Evolutionary conservation across 352 stramenopile genomes (phyloP).

Genomic region (Ochromonadaceae sp.): DNA sequence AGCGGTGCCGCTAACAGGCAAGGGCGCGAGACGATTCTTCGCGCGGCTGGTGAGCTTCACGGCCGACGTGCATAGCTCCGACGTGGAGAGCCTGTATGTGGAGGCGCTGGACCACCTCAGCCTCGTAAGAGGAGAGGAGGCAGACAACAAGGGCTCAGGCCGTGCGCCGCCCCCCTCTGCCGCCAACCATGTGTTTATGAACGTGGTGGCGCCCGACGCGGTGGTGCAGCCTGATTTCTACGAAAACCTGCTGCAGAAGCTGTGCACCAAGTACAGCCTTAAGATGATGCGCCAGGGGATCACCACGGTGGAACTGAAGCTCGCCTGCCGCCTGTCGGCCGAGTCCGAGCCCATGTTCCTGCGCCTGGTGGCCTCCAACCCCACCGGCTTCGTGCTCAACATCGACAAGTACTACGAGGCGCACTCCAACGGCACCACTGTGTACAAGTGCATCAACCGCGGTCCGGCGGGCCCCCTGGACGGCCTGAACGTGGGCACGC

Average conservation of each 20-base stretch:
- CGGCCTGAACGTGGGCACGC: constrained; percentile 74
- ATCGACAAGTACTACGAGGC: constrained; percentile 94
- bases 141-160: constrained; percentile 39
- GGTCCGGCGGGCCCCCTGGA: constrained; percentile 50
- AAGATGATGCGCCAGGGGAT: constrained; percentile 76
- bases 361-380: constrained; percentile 86
- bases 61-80: constrained; percentile 40
- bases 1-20: constrained; percentile 68
- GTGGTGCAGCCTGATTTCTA: constrained; percentile 83
- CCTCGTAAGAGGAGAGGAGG: constrained; percentile 59
- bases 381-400: constrained; percentile 95
- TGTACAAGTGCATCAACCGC: constrained; percentile 25
- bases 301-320: constrained; percentile 89
- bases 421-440: constrained; percentile 26
- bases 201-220: constrained; percentile 81
- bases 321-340: constrained; percentile 65
- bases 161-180: constrained; percentile 20
- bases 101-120: constrained; percentile 93
- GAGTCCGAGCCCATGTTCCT: constrained; percentile 84
- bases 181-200: constrained; percentile 96
- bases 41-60: constrained; percentile 69
- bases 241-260: constrained; percentile 80
- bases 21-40: constrained; percentile 83
- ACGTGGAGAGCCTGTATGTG: constrained; percentile 94
- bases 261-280: constrained; percentile 56